These are phyloP conservation scores for Boletus rufocinnamomeus DNA, from an alignment of 768 basidiomycete genomes.

Conservation along the genomic window DNA sequence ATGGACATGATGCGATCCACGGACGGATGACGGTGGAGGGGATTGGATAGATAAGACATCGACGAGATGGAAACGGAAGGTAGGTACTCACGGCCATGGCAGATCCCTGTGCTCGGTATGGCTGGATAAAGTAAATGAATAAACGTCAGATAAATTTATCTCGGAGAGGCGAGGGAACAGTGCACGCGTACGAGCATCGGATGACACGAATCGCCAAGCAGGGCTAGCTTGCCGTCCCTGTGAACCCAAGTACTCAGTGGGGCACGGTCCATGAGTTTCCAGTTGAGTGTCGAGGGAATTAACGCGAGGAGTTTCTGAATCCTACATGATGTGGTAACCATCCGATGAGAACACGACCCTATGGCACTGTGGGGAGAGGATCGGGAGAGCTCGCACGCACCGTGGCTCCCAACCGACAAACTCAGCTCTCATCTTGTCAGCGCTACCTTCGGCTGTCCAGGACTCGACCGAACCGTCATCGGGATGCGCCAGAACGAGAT, in stretches of 20 bases:
- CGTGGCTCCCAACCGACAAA: slow-evolving; percentile 52
- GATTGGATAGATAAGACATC: neutral
- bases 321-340: slow-evolving; percentile 22
- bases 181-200: slow-evolving; percentile 47
- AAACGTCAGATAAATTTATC: neutral
- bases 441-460: slow-evolving; percentile 45
- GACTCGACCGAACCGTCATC: slow-evolving; percentile 44
- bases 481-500: slow-evolving; percentile 47
- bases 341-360: slow-evolving; percentile 6
- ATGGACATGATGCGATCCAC: neutral
- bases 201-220: slow-evolving; percentile 60
- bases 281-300: slow-evolving; percentile 48
- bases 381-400: slow-evolving; percentile 28
- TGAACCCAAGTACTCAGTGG: slow-evolving; percentile 55
- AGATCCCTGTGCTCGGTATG: slow-evolving; percentile 56
- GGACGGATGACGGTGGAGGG: neutral
- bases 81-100: slow-evolving; percentile 48
- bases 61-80: neutral
- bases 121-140: slow-evolving; percentile 27
- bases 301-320: slow-evolving; percentile 48
- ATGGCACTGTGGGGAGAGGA: neutral
- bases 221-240: slow-evolving; percentile 40
- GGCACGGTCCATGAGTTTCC: slow-evolving; percentile 49
- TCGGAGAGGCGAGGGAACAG: neutral
- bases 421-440: slow-evolving; percentile 48